Conservation (phyloP, 331 rosid genomes). For the Dryas integrifolia region DNA sequence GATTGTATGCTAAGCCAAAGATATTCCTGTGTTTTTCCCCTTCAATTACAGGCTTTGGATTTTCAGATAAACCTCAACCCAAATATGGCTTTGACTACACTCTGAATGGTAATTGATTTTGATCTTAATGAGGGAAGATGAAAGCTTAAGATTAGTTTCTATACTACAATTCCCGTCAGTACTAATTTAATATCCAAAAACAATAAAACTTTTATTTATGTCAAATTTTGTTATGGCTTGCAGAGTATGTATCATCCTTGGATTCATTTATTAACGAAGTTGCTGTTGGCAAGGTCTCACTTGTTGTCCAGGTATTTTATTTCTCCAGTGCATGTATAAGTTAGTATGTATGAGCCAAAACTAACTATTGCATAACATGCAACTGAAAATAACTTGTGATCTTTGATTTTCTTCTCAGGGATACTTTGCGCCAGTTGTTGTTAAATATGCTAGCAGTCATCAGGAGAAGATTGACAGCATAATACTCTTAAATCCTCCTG, state of each 20-base stretch:
- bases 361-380: slow-evolving; percentile 6
- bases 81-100: slow-evolving; percentile 89
- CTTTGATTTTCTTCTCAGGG: slow-evolving; percentile 52
- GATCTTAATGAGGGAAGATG: not conserved
- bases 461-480: slow-evolving; percentile 63
- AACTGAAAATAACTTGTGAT: slow-evolving; percentile 14
- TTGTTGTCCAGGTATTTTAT: slow-evolving; percentile 65
- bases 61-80: slow-evolving; percentile 94
- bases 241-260: slow-evolving; percentile 76
- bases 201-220: slow-evolving; percentile 7
- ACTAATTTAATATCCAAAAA: slow-evolving; percentile 1
- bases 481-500: slow-evolving; percentile 84
- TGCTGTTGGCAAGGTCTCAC: slow-evolving; percentile 54
- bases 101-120: slow-evolving; percentile 54
- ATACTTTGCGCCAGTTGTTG: slow-evolving; percentile 75
- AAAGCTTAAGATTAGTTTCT: not conserved
- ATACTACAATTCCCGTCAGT: not conserved
- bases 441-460: slow-evolving; percentile 63
- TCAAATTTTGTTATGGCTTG: slow-evolving; percentile 21
- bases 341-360: slow-evolving; percentile 5
- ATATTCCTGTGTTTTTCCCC: slow-evolving; percentile 18
- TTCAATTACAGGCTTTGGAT: slow-evolving; percentile 69
- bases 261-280: slow-evolving; percentile 59
- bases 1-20: not conserved
- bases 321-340: slow-evolving; percentile 13